Evolutionary conservation across 2,329 filamentous ascomycete genomes (phyloP).

Genomic region (Chaetomium sp.): DNA sequence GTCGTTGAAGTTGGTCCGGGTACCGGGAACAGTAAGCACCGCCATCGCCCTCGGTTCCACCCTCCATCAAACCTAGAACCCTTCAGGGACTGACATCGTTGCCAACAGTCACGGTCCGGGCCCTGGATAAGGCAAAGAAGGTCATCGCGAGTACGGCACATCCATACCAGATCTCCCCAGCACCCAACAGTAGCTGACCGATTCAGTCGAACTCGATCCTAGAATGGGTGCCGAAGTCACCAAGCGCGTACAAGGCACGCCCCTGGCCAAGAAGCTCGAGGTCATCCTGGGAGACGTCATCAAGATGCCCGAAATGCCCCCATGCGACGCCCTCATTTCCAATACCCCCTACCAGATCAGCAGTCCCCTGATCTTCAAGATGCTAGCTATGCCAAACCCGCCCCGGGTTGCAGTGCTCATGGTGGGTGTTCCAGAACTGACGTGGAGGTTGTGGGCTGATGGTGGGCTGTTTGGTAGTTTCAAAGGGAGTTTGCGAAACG

Average conservation of each 20-base stretch:
- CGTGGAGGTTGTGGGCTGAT: too few species aligned
- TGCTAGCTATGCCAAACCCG: conserved; percentile 78
- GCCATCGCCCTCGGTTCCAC: neutral
- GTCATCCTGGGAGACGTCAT: conserved; percentile 91
- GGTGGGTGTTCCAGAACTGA: conserved; percentile 22
- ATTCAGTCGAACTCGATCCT: conserved; percentile 81
- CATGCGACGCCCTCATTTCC: conserved; percentile 69
- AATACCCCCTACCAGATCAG: conserved; percentile 84
- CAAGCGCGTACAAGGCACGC: conserved; percentile 88
- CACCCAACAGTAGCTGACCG: conserved; percentile 49
- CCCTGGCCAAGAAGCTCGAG: conserved; percentile 80
- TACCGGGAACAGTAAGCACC: conserved; percentile 70
- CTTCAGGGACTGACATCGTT: conserved; percentile 49
- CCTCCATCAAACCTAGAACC: too few species aligned
- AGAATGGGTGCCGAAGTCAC: conserved; percentile 94
- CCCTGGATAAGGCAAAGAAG: conserved; percentile 83
- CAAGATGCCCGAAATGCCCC: conserved; percentile 69
- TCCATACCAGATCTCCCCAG: neutral
- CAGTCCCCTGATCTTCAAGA: conserved; percentile 83
- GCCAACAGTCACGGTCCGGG: conserved; percentile 84
- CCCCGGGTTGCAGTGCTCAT: conserved; percentile 79
- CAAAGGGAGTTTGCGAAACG: conserved; percentile 93
- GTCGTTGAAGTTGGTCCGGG: conserved; percentile 93
- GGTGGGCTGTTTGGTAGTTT: conserved; percentile 48
- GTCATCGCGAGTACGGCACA: conserved; percentile 56